A percentile compares a stretch with the other conserved stretches of the same genome.
Evolutionary conservation across 805 yeast species (phyloP).

Genomic region (Hermanozyma aechmeae): DNA sequence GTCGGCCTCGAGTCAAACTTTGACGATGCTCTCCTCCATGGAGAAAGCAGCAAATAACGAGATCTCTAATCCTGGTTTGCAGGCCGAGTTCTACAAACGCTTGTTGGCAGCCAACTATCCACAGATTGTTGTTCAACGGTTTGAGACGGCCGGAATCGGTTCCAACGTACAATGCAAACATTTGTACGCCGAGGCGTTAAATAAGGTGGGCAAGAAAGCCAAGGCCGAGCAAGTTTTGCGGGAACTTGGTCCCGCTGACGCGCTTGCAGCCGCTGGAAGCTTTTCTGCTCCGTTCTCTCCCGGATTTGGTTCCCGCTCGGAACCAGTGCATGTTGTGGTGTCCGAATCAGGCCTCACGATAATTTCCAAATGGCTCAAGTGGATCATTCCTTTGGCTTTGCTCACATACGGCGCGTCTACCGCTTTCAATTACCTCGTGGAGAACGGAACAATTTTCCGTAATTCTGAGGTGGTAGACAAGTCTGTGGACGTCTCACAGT

Average conservation of each 20-base stretch:
- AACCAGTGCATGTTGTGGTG: slow-evolving; percentile 90
- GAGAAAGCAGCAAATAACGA: slow-evolving; percentile 86
- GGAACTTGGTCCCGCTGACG: slow-evolving; percentile 16
- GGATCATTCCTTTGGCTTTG: slow-evolving; percentile 76
- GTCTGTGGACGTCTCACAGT: slow-evolving; percentile 73
- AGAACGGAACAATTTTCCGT: slow-evolving; percentile 74
- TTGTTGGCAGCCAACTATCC: slow-evolving; percentile 79
- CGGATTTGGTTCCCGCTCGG: slow-evolving; percentile 55
- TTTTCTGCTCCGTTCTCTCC: slow-evolving; percentile 12
- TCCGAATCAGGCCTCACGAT: slow-evolving; percentile 76
- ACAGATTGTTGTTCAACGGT: slow-evolving; percentile 91
- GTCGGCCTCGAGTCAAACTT: slow-evolving; percentile 17
- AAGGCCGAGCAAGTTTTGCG: slow-evolving; percentile 65
- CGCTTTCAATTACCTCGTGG: slow-evolving; percentile 71
- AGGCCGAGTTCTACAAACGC: slow-evolving; percentile 74
- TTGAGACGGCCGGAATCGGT: slow-evolving; percentile 90
- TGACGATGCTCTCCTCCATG: slow-evolving; percentile 28
- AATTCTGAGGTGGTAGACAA: slow-evolving; percentile 65
- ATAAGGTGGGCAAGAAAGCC: slow-evolving; percentile 63
- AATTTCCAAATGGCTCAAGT: slow-evolving; percentile 78
- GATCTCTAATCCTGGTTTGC: slow-evolving; percentile 56
- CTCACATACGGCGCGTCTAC: slow-evolving; percentile 74
- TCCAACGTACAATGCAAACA: slow-evolving; percentile 69
- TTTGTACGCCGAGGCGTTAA: slow-evolving; percentile 73
- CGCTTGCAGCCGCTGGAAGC: slow-evolving; percentile 3